These are phyloP conservation scores for Citrullus mucosospermus DNA, from an alignment of 306 rosid genomes.

Conservation along the genomic window DNA sequence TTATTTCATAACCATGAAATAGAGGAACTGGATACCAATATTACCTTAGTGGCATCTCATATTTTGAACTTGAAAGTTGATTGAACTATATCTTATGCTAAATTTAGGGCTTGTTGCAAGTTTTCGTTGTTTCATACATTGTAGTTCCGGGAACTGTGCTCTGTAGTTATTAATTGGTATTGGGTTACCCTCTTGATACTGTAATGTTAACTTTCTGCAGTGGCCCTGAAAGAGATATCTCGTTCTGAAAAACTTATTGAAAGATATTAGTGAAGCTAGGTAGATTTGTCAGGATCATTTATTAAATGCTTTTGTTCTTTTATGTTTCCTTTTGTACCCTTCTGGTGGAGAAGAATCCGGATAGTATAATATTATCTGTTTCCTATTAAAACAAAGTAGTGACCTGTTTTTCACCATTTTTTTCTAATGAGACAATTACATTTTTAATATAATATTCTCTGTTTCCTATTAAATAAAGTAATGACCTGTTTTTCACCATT, in stretches of 20 bases:
- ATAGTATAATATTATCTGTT: neutral
- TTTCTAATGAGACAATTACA: neutral
- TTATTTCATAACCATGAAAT: neutral
- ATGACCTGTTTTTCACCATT: neutral
- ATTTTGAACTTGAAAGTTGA: neutral
- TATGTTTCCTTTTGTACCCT: neutral
- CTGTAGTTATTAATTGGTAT: neutral
- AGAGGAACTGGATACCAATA: neutral
- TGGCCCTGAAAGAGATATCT: neutral
- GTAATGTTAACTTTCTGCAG: neutral
- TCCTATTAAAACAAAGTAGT: neutral
- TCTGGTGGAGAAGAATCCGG: neutral
- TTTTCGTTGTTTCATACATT: neutral
- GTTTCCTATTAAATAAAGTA: neutral
- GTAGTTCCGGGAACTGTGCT: neutral
- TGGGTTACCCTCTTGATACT: neutral
- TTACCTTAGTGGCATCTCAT: neutral
- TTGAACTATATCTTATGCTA: neutral
- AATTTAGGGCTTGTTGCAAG: neutral
- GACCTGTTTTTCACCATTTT: neutral
- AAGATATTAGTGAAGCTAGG: neutral
- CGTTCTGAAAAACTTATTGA: neutral
- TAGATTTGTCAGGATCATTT: neutral
- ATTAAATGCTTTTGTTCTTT: neutral
- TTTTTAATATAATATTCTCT: neutral